Evolutionary conservation across 2,329 filamentous ascomycete species (phyloP).

Genomic region (Diaporthe amygdali): DNA sequence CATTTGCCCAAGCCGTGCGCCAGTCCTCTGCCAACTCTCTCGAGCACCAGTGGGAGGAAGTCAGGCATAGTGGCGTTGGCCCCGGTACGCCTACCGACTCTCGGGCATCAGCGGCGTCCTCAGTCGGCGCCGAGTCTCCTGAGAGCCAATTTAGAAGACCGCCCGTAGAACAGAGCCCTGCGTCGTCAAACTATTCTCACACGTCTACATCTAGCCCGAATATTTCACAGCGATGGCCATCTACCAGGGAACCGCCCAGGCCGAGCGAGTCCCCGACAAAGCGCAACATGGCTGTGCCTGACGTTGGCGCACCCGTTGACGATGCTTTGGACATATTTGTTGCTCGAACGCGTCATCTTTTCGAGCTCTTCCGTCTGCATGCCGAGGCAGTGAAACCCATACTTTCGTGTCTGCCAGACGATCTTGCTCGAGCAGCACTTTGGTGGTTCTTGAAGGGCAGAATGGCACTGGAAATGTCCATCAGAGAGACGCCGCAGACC

Average conservation of each 20-base stretch:
- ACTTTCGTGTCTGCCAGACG: slow-evolving; percentile 63
- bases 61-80: slow-evolving; percentile 24
- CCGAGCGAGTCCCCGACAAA: slow-evolving; percentile 28
- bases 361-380: slow-evolving; percentile 77
- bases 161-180: slow-evolving; percentile 47
- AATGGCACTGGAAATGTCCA: slow-evolving; percentile 72
- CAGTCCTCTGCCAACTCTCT: slow-evolving; percentile 40
- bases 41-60: slow-evolving; percentile 35
- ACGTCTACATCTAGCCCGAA: slow-evolving; percentile 26
- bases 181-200: slow-evolving; percentile 33
- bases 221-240: slow-evolving; percentile 29
- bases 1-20: slow-evolving; percentile 57
- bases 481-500: slow-evolving; percentile 66
- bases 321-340: slow-evolving; percentile 75
- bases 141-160: slow-evolving; percentile 28
- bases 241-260: slow-evolving; percentile 29
- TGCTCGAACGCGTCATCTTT: slow-evolving; percentile 73
- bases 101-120: slow-evolving; percentile 24
- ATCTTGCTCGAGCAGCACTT: slow-evolving; percentile 74
- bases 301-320: slow-evolving; percentile 44
- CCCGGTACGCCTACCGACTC: slow-evolving; percentile 30
- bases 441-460: slow-evolving; percentile 94
- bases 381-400: slow-evolving; percentile 75
- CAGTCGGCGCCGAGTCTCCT: slow-evolving; percentile 24
- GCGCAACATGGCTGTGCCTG: slow-evolving; percentile 21